Evolutionary conservation across 164 flowering plant species (phyloP).

Genomic region (Nymphaea thermarum): DNA sequence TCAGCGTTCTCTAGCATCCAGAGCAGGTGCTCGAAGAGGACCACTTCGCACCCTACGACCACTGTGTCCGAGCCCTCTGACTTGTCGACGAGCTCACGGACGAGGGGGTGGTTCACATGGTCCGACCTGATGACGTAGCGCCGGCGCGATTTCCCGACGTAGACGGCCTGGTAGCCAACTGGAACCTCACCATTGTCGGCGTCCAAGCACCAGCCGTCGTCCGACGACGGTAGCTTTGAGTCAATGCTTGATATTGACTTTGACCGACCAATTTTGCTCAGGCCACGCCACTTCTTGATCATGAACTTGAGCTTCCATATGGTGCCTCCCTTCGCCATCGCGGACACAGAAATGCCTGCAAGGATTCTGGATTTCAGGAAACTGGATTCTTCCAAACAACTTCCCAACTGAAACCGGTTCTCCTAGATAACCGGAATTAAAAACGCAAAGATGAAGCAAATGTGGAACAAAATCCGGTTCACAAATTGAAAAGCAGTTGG

Average conservation of each 20-base stretch:
- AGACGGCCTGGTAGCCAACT: constrained; percentile 20
- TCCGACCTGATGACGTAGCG: constrained; percentile 45
- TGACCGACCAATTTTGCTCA: constrained; percentile 13
- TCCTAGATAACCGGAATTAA: not conserved
- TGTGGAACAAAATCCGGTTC: not conserved
- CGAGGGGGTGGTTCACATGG: constrained; percentile 54
- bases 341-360: not conserved
- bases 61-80: constrained; percentile 18
- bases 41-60: constrained; percentile 73
- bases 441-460: not conserved
- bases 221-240: constrained; percentile 1
- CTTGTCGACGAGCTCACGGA: constrained; percentile 50
- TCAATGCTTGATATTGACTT: constrained; percentile 8
- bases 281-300: constrained; percentile 30
- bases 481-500: not conserved
- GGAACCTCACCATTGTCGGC: not conserved
- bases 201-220: not conserved
- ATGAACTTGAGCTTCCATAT: constrained; percentile 31
- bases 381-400: not conserved
- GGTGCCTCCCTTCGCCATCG: constrained; percentile 25
- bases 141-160: constrained; percentile 73
- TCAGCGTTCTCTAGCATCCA: constrained; percentile 89
- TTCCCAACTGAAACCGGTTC: not conserved
- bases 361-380: not conserved
- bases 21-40: constrained; percentile 79